Base-by-base conservation (phyloP, 495 filamentous ascomycete genomes). In the Cercophora sp. region DNA sequence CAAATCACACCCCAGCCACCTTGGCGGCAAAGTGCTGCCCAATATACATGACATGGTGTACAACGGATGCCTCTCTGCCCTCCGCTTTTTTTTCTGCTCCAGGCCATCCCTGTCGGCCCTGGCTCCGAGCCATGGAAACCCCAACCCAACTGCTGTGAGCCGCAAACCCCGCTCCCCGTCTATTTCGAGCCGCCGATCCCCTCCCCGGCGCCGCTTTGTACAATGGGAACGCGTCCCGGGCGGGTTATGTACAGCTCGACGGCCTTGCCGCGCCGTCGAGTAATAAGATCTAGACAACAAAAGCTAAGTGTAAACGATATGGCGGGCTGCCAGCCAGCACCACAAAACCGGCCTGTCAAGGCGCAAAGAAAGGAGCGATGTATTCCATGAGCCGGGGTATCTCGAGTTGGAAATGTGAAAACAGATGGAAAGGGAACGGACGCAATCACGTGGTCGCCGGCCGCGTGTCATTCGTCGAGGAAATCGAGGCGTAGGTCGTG, bases 241-340 rank as follows among this genome's bases (percentile, higher is more conserved):
- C 16, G 29, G 31, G 32, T 8, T 22, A 55, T 55, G 45, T 55
- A 55, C 52, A 55, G 29, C 24, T 11, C 25, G 37, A 37, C 20
- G 51, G 26, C 40, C 15, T 10, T 13, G 20, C n/a, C 19, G 13
- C 47, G 24, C 27, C 40, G 40, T 4, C 40, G 22, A 13, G 15
- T 23, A 49, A 49, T 40, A 35, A 55, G 36, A 45, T 49, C 44
- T 43, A 42, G 52, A 46, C 42, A 54, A 31, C 35, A 46, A 26
- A 15, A 48, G 31, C 18, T 49, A 49, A 55, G 45, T 43, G 35
- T 43, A 50, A 53, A 53, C 51, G 46, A 41, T 45, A 44, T 23
- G 24, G 45, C 31, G 39, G 25, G 11, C 41, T n/a, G 24, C 34
- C 44, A 5, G 44, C 9, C 26, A 13, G 32, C 19, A 34, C 24